phyloP scores from a whole-genome alignment of 2,329 filamentous ascomycete species.

The Seiridium cupressi region DNA sequence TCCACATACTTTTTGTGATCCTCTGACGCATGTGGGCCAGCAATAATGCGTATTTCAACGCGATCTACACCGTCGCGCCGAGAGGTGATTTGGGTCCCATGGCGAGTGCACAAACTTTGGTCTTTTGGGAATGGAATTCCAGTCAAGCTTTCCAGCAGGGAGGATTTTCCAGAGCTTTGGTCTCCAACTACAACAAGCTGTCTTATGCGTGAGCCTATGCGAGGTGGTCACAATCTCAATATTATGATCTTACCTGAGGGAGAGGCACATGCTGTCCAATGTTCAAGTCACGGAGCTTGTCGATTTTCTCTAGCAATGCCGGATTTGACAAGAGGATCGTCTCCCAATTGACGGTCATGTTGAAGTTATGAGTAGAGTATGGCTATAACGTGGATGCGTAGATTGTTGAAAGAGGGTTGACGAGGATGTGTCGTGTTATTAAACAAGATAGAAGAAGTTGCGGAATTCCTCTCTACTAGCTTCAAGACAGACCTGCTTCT shows the following conservation, averaged over 20 bases:
- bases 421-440: neutral
- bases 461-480: neutral
- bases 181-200: conserved; percentile 73
- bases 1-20: neutral
- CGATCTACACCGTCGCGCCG: conserved; percentile 1
- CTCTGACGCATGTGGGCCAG: conserved; percentile 4
- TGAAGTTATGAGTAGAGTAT: neutral
- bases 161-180: conserved; percentile 74
- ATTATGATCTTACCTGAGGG: conserved; percentile 12
- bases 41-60: conserved; percentile 7
- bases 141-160: conserved; percentile 60
- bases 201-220: neutral
- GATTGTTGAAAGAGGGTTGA: neutral
- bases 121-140: conserved; percentile 24
- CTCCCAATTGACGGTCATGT: neutral
- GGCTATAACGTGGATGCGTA: neutral
- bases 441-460: neutral
- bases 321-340: neutral
- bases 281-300: conserved; percentile 23
- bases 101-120: conserved; percentile 21
- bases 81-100: conserved; percentile 22
- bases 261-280: conserved; percentile 22
- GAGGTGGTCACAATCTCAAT: neutral
- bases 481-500: neutral
- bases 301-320: conserved; percentile 18